A percentile compares a stretch with the other conserved stretches of the same genome.
Conservation (phyloP, 2,329 filamentous ascomycete genomes). For the Microdochium paspali region DNA sequence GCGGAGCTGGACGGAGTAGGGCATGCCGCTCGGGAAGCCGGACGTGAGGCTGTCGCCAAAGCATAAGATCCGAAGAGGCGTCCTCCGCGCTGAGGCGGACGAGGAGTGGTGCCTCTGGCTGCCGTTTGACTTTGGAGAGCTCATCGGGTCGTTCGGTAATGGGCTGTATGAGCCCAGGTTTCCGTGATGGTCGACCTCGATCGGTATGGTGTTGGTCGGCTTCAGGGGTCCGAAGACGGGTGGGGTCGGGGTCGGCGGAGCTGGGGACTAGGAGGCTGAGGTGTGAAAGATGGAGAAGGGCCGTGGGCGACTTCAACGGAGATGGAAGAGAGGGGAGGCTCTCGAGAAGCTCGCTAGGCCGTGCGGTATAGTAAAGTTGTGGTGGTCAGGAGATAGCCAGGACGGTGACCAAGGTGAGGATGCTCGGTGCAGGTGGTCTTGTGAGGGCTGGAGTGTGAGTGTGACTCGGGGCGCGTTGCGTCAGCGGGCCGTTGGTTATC, state of each 20-base stretch:
- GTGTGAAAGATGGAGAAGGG: background rate
- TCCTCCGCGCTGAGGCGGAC: background rate
- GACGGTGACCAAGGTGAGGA: background rate
- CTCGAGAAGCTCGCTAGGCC: no score
- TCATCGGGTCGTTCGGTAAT: background rate
- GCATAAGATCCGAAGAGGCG: conserved; percentile 29
- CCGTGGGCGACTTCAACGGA: no score
- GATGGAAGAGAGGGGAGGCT: no score
- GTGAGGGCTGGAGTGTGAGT: background rate
- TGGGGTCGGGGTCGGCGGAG: no score
- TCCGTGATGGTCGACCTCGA: no score
- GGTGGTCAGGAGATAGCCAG: no score
- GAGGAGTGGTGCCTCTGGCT: background rate
- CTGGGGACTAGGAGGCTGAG: background rate
- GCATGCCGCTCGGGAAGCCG: conserved; percentile 39
- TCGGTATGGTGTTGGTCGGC: no score
- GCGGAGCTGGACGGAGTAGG: conserved; percentile 42
- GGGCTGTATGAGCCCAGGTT: no score
- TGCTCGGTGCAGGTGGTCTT: background rate
- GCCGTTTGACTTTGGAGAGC: background rate
- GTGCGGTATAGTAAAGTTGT: no score
- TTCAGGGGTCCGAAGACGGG: no score
- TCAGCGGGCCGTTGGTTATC: background rate
- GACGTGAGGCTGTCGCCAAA: conserved; percentile 57
- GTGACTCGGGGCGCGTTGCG: background rate